Evolutionary conservation across 106 monocot species (phyloP).

Genomic region (Agapanthus africanus): DNA sequence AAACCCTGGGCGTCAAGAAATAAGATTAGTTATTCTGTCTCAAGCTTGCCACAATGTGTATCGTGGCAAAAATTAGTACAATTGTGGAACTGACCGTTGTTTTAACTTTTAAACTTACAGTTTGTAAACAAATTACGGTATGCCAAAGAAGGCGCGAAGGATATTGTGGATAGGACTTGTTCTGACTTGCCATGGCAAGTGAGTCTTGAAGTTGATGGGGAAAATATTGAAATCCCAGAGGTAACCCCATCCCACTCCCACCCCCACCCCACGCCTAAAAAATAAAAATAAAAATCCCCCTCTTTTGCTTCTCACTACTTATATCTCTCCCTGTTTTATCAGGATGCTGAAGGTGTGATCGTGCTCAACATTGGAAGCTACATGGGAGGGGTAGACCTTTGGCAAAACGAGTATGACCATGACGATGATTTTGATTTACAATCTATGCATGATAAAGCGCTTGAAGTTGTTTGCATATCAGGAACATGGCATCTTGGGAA

Average conservation of each 20-base stretch:
- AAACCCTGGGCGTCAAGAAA: not conserved
- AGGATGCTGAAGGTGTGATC: slow-evolving; percentile 85
- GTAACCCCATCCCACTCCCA: too few species aligned
- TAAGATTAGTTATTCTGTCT: not conserved
- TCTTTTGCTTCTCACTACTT: not conserved
- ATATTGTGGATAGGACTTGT: slow-evolving; percentile 82
- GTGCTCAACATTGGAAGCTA: slow-evolving; percentile 86
- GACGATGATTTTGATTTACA: slow-evolving; percentile 63
- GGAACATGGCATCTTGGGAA: slow-evolving; percentile 93
- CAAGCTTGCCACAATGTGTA: not conserved
- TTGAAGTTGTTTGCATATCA: slow-evolving; percentile 77
- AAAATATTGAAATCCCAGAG: slow-evolving; percentile 68
- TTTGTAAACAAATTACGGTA: slow-evolving; percentile 86
- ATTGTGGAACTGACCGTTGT: slow-evolving; percentile 7
- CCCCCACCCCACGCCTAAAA: too few species aligned
- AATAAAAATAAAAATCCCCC: too few species aligned
- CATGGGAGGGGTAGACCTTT: slow-evolving; percentile 89
- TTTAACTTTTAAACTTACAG: slow-evolving; percentile 21
- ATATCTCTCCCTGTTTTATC: slow-evolving; percentile 11
- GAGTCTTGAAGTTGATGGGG: slow-evolving; percentile 79
- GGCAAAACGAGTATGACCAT: slow-evolving; percentile 75
- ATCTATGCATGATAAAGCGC: slow-evolving; percentile 77
- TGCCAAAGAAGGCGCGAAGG: slow-evolving; percentile 94
- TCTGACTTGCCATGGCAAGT: slow-evolving; percentile 85
- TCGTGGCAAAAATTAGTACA: not conserved